phyloP scores from a whole-genome alignment of 805 yeast species.

The Kregervanrija delftensis region DNA sequence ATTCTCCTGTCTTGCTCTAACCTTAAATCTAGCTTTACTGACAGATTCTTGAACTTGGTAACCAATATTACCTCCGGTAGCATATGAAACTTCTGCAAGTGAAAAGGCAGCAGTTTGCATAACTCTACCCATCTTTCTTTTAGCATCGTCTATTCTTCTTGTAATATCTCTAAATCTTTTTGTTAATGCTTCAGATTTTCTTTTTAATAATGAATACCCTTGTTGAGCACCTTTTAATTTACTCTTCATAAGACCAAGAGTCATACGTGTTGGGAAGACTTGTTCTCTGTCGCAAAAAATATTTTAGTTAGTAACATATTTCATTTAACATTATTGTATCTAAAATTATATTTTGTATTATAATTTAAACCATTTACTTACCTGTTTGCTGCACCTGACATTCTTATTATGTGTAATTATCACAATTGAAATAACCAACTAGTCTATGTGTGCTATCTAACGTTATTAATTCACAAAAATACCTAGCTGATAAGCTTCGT shows the following conservation, averaged over 20 bases:
- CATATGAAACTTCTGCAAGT: slow-evolving; percentile 93
- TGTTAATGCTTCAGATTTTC: slow-evolving; percentile 95
- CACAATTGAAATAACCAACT: not conserved
- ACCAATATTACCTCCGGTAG: slow-evolving; percentile 93
- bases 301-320: slow-evolving; percentile 3
- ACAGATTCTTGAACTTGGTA: slow-evolving; percentile 89
- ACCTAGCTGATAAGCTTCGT: no score
- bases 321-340: slow-evolving; percentile 18
- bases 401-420: slow-evolving; percentile 1
- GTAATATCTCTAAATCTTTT: slow-evolving; percentile 95
- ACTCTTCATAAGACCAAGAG: slow-evolving; percentile 88
- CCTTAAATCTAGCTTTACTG: slow-evolving; percentile 88
- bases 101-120: slow-evolving; percentile 99
- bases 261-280: slow-evolving; percentile 97
- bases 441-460: no score
- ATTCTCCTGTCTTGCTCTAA: slow-evolving; percentile 88
- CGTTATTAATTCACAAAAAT: no score
- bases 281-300: slow-evolving; percentile 63
- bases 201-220: slow-evolving; percentile 87
- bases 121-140: slow-evolving; percentile 94
- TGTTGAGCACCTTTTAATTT: slow-evolving; percentile 96
- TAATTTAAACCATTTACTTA: slow-evolving; percentile 8
- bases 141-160: slow-evolving; percentile 87
- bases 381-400: slow-evolving; percentile 25
- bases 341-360: not conserved